These are phyloP conservation scores for Candida multigemmis DNA, from an alignment of 805 yeast species.

Conservation along the genomic window DNA sequence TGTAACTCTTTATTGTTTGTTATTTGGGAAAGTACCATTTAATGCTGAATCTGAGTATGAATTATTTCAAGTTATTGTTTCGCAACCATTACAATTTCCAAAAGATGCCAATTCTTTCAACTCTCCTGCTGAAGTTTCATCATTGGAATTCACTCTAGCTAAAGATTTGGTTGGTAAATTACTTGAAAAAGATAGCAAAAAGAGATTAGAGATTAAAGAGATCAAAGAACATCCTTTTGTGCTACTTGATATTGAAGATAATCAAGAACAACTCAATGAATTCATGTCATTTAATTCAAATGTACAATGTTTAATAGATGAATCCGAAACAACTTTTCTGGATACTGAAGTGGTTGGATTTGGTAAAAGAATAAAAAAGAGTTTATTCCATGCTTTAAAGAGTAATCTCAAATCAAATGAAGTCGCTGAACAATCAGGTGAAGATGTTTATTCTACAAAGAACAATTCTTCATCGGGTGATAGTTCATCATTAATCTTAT, in stretches of 20 bases:
- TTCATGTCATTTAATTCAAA: constrained; percentile 21
- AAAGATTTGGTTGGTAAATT: constrained; percentile 53
- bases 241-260: constrained; percentile 29
- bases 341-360: constrained; percentile 78
- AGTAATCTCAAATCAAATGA: too few species aligned
- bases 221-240: constrained; percentile 72
- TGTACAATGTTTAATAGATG: constrained; percentile 1
- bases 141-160: constrained; percentile 37
- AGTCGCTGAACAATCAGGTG: too few species aligned
- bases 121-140: constrained; percentile 29
- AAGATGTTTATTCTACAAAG: too few species aligned
- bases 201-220: constrained; percentile 60
- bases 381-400: constrained; percentile 36
- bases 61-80: constrained; percentile 72
- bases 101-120: constrained; percentile 18
- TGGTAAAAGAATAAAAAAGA: constrained; percentile 52
- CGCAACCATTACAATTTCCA: constrained; percentile 54
- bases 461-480: constrained; percentile 24
- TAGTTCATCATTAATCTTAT: constrained; percentile 20
- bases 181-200: constrained; percentile 59
- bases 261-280: constrained; percentile 23
- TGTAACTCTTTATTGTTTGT: constrained; percentile 76
- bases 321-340: constrained; percentile 1
- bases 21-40: constrained; percentile 87
- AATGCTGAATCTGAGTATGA: constrained; percentile 81